A percentile compares a stretch with the other conserved stretches of the same genome.
These are phyloP conservation scores for Amanita exitialis DNA, from an alignment of 768 basidiomycete species.

Conservation along the genomic window DNA sequence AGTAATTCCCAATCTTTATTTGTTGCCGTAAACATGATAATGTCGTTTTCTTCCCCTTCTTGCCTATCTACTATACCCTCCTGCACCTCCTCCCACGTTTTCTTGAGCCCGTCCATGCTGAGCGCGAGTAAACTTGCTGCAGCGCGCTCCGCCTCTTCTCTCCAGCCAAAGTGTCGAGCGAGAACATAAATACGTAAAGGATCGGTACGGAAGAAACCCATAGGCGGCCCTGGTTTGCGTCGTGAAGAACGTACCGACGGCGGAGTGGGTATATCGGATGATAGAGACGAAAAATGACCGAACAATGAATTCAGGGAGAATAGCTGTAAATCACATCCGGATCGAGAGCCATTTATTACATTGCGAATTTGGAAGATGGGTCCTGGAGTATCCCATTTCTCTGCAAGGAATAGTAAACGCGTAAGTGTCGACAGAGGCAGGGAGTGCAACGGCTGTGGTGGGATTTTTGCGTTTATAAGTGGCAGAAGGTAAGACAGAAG, in stretches of 20 bases:
- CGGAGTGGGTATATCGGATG: slow-evolving; percentile 13
- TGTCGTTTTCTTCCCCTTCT: neutral
- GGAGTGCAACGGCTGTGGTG: slow-evolving; percentile 25
- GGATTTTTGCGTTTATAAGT: slow-evolving; percentile 8
- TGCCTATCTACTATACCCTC: slow-evolving; percentile 24
- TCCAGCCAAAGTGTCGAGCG: slow-evolving; percentile 47
- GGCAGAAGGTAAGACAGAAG: slow-evolving; percentile 42
- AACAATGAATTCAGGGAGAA: slow-evolving; percentile 34
- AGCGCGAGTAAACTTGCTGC: slow-evolving; percentile 39
- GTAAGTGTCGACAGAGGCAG: slow-evolving; percentile 40
- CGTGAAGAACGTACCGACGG: neutral
- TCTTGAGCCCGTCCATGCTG: slow-evolving; percentile 25
- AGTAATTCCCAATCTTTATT: slow-evolving; percentile 36
- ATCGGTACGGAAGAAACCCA: slow-evolving; percentile 27
- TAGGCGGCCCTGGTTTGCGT: slow-evolving; percentile 19
- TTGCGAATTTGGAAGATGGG: slow-evolving; percentile 32
- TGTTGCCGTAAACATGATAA: slow-evolving; percentile 31
- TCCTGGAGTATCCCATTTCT: slow-evolving; percentile 46
- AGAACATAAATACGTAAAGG: slow-evolving; percentile 40
- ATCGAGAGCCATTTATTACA: slow-evolving; percentile 44
- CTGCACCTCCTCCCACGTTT: slow-evolving; percentile 41
- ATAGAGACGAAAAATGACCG: slow-evolving; percentile 40
- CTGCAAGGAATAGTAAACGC: slow-evolving; percentile 48
- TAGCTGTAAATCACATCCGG: slow-evolving; percentile 20
- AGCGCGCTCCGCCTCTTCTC: slow-evolving; percentile 39